phyloP scores from a whole-genome alignment of 2,329 filamentous ascomycete genomes.

The Aplosporella prunicola region DNA sequence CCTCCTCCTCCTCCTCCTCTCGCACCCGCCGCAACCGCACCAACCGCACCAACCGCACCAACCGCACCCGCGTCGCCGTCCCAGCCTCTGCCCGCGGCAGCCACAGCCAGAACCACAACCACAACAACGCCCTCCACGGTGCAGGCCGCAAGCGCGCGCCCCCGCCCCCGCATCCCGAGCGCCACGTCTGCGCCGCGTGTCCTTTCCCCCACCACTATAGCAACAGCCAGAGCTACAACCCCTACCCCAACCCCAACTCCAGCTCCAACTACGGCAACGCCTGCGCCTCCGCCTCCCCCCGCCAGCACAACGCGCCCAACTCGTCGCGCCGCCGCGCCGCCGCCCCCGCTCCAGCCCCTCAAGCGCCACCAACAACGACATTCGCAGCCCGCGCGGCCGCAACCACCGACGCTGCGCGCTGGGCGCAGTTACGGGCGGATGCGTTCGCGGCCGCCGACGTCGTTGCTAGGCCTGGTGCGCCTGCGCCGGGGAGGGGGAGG shows the following conservation, averaged over 20 bases:
- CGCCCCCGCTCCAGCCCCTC: background rate
- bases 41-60: conserved; percentile 1
- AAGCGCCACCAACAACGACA: background rate
- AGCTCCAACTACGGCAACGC: background rate
- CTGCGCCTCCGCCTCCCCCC: background rate
- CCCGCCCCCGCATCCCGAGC: background rate
- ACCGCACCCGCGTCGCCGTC: conserved; percentile 1
- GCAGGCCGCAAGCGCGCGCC: conserved; percentile 3
- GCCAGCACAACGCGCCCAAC: background rate
- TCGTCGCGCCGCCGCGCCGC: background rate
- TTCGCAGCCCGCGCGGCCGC: background rate
- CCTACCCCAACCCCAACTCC: conserved; percentile 1
- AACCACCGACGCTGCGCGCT: background rate
- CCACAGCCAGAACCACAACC: background rate
- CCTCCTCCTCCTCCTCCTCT: conserved; percentile 3
- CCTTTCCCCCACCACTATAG: conserved; percentile 6
- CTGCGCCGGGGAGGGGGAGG: conserved; percentile 3
- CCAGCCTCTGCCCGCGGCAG: background rate
- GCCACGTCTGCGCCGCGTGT: conserved; percentile 1
- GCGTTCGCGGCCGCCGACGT: background rate
- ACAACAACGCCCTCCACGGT: conserved; percentile 1
- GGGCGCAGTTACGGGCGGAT: background rate
- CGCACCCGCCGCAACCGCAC: background rate
- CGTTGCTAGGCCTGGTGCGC: background rate
- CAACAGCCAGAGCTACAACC: too few species aligned